Percentiles rank a stretch among this genome's conserved stretches.
Evolutionary conservation across 129 eudicot genomes (phyloP).

Genomic region (Ambrosia trifida): DNA sequence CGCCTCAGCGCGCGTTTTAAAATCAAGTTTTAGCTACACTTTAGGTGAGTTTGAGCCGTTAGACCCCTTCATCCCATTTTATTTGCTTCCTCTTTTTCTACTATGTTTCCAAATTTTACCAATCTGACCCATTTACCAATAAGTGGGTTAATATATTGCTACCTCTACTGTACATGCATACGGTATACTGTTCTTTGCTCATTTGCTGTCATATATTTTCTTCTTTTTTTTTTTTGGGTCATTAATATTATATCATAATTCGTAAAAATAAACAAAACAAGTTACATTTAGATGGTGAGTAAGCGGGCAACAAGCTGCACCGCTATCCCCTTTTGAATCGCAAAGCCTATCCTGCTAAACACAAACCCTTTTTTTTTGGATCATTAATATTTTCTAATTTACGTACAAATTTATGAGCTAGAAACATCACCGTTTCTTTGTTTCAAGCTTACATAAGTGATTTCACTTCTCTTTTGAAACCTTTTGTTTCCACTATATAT

Average conservation of each 20-base stretch:
- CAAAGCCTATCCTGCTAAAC: too few relatives aligned
- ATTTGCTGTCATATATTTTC: conserved; percentile 3
- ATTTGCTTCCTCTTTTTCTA: not conserved
- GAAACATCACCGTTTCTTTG: not conserved
- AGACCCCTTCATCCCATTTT: not conserved
- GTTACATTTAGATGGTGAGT: too few relatives aligned
- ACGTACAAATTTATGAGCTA: conserved; percentile 1
- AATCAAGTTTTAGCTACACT: not conserved
- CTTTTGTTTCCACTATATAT: not conserved
- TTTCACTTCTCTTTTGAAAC: not conserved
- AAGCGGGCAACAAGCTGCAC: too few relatives aligned
- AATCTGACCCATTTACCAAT: not conserved
- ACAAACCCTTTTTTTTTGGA: too few relatives aligned
- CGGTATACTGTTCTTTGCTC: not conserved
- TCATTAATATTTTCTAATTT: too few relatives aligned
- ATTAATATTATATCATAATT: too few relatives aligned
- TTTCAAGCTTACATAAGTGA: conserved; percentile 6
- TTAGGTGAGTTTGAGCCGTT: not conserved
- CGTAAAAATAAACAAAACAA: too few relatives aligned
- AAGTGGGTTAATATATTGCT: not conserved
- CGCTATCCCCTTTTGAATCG: too few relatives aligned
- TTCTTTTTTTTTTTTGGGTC: too few relatives aligned
- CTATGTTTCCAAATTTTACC: not conserved
- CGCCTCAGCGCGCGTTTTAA: too few relatives aligned
- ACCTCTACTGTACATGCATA: not conserved